Evolutionary conservation across 352 stramenopile genomes (phyloP), one percentile per base, ranked within the genome.

Genomic region (Globisporangium nunn): DNA sequence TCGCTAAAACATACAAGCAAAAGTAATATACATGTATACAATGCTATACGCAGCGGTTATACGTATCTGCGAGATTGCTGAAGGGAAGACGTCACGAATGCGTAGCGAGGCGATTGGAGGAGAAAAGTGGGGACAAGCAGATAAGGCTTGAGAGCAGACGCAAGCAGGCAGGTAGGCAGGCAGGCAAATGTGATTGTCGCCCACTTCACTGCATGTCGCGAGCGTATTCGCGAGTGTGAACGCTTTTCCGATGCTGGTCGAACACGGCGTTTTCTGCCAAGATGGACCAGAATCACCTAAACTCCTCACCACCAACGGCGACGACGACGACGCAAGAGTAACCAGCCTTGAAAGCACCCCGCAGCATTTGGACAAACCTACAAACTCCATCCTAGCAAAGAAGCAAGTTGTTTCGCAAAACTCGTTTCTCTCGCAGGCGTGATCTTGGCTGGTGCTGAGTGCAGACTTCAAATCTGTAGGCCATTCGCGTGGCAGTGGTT

Each of bases 391-490:
- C 23, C 23, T 23, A 23, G 23, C 23, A 23, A 23, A 23, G 23
- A 23, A 23, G 23, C 23, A 23, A 23, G 23, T 23, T 23, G 23
- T 23, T 23, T 23, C 23, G 23, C 5, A n/a, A 58, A 10, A 14
- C 7, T 18, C n/a, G 1, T 33, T 28, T 81, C 6, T 41, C 35
- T 41, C 35, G 35, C 84, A 92, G 79, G 77, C 58, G 78, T 96
- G 82, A 93, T 67, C 86, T 87, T 88, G 78, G 82, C 81, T 93
- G 82, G 86, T 93, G 83, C 81, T 84, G 66, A 76, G 84, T 92
- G 81, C 83, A 92, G 84, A 92, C 84, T 94, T 94, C 86, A 94
- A 94, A 96, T 91, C 84, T 91, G 82, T 91, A 87, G 82, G 86
- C 78, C 80, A 85, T 85, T 93, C 73, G 67, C 64, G 71, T 87